phyloP scores from a whole-genome alignment of 139 green algal genomes.

The Haematococcus lacustris region DNA sequence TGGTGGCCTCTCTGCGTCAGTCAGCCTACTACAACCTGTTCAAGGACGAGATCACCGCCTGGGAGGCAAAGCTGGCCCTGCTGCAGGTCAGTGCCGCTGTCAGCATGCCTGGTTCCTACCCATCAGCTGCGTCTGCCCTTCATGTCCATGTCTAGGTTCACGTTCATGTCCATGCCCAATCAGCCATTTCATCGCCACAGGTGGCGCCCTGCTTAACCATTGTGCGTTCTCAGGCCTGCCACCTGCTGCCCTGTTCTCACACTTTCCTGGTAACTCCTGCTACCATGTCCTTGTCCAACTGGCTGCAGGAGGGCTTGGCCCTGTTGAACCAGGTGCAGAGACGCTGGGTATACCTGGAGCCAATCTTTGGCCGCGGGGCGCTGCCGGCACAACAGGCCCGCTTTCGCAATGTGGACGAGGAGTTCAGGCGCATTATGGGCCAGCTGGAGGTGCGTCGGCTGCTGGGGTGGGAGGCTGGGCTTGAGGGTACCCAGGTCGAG shows the following conservation, averaged over 20 bases:
- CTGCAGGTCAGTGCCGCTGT: no score
- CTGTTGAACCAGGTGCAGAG: constrained; percentile 68
- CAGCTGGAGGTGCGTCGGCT: constrained; percentile 21
- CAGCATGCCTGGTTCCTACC: no score
- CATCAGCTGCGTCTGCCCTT: no score
- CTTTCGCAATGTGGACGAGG: constrained; percentile 70
- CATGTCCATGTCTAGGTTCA: no score
- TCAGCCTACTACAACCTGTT: constrained; percentile 60
- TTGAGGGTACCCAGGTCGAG: neutral
- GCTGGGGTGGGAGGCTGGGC: neutral
- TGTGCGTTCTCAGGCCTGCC: no score
- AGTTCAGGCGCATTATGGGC: constrained; percentile 62
- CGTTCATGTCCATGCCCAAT: no score
- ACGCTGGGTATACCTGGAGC: constrained; percentile 80
- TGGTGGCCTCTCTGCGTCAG: constrained; percentile 62
- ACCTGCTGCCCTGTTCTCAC: no score
- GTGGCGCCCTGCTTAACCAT: no score
- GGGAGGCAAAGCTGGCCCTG: constrained; percentile 52
- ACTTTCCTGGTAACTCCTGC: no score
- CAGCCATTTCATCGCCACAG: no score
- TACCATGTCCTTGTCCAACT: no score
- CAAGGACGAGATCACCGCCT: constrained; percentile 47
- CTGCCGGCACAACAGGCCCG: constrained; percentile 61
- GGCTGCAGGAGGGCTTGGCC: constrained; percentile 49
- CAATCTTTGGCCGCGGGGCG: constrained; percentile 71